Conservation (phyloP, 768 basidiomycete species). For the Boletus pseudopeckii region DNA sequence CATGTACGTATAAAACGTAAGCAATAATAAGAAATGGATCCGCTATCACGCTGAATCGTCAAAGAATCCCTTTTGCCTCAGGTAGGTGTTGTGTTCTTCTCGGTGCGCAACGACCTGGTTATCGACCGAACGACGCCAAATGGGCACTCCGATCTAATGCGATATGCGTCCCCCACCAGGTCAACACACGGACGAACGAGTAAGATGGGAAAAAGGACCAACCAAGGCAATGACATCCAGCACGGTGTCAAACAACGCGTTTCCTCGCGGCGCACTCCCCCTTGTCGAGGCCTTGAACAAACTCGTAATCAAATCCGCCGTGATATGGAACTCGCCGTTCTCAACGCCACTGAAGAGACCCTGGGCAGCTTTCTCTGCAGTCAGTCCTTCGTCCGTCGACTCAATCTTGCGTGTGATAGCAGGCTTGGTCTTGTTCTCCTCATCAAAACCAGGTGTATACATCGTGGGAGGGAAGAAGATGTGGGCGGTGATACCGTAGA, state of each 20-base stretch:
- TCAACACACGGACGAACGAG: neutral
- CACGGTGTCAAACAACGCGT: conserved; percentile 50
- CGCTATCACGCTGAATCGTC: conserved; percentile 2
- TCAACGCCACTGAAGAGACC: conserved; percentile 66
- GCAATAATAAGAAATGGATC: neutral
- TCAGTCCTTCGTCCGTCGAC: conserved; percentile 60
- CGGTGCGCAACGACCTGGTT: conserved; percentile 43
- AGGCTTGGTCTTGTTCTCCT: conserved; percentile 78
- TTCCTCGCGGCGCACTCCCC: conserved; percentile 58
- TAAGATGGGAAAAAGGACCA: conserved; percentile 17
- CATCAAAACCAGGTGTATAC: conserved; percentile 68
- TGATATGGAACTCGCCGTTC: conserved; percentile 70
- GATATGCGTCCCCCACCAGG: neutral
- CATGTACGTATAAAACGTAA: neutral
- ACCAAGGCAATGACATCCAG: conserved; percentile 46
- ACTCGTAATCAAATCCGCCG: conserved; percentile 62
- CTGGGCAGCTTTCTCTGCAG: conserved; percentile 60
- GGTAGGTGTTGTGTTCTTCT: conserved; percentile 45
- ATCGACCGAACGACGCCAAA: conserved; percentile 53
- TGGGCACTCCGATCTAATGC: conserved; percentile 45
- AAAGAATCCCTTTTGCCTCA: conserved; percentile 44
- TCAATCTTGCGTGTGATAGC: conserved; percentile 73
- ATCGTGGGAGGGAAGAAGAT: conserved; percentile 84
- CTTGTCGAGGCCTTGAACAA: conserved; percentile 66
- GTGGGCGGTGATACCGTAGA: conserved; percentile 77